phyloP scores from a whole-genome alignment of 2,329 filamentous ascomycete genomes.

The Cryphonectria radicalis region DNA sequence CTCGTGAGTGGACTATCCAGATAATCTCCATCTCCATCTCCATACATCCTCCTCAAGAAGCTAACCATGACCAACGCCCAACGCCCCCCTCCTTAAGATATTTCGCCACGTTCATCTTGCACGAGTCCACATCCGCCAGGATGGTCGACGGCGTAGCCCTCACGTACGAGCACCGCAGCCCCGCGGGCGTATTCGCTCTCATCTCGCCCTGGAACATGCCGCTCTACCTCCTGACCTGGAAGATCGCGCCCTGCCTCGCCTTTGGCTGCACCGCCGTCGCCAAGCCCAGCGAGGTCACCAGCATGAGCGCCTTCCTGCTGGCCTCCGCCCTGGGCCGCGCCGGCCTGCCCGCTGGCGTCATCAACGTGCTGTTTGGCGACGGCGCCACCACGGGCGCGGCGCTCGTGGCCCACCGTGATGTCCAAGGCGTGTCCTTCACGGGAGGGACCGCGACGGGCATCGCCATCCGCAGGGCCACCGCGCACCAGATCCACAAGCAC shows the following conservation, averaged over 20 bases:
- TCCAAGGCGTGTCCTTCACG: slow-evolving; percentile 41
- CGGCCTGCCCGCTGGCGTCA: slow-evolving; percentile 36
- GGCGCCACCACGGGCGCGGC: slow-evolving; percentile 39
- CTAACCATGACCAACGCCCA: background rate
- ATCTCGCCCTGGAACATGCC: slow-evolving; percentile 45
- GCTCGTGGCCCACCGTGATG: slow-evolving; percentile 34
- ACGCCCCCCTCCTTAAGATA: slow-evolving; percentile 33
- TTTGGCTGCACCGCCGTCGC: slow-evolving; percentile 42
- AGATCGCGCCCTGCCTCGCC: slow-evolving; percentile 42
- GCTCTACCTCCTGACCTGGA: slow-evolving; percentile 42
- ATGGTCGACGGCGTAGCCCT: slow-evolving; percentile 39
- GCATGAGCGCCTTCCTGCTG: slow-evolving; percentile 39
- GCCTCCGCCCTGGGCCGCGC: slow-evolving; percentile 35
- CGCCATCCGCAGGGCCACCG: slow-evolving; percentile 38
- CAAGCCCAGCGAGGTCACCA: slow-evolving; percentile 42
- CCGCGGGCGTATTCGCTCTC: slow-evolving; percentile 40
- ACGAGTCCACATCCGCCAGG: slow-evolving; percentile 38
- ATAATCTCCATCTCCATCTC: no score
- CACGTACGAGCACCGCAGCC: slow-evolving; percentile 42
- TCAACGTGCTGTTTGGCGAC: slow-evolving; percentile 41
- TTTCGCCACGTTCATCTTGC: slow-evolving; percentile 42
- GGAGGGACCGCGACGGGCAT: slow-evolving; percentile 40
- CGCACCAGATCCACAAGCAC: slow-evolving; percentile 40
- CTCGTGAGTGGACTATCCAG: slow-evolving; percentile 32
- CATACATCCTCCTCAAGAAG: background rate